Conservation (phyloP, 2,329 filamentous ascomycete genomes). For the Aspergillus carbonarius region DNA sequence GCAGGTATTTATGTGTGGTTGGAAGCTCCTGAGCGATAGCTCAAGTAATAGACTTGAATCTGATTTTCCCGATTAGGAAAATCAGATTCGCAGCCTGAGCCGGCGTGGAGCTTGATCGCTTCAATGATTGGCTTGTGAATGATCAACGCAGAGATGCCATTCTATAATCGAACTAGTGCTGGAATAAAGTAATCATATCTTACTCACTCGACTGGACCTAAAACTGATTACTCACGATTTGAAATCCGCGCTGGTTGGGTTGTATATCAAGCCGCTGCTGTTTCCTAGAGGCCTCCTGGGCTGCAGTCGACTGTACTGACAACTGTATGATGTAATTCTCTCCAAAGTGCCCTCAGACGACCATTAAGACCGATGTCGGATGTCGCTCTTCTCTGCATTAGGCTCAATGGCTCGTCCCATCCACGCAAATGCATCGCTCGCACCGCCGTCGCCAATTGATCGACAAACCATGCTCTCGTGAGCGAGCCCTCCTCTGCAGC, state of each 20-base stretch:
- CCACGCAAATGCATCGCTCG: conserved; percentile 2
- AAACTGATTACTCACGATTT: background rate
- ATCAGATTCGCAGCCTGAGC: conserved; percentile 1
- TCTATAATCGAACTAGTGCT: too few species aligned
- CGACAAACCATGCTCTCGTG: conserved; percentile 6
- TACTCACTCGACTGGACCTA: too few species aligned
- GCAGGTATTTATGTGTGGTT: too few species aligned
- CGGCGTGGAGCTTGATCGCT: background rate
- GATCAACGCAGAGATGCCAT: too few species aligned
- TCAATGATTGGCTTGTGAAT: background rate
- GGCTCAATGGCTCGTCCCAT: conserved; percentile 1
- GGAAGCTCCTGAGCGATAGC: background rate
- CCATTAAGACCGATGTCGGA: background rate
- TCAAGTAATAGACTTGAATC: background rate
- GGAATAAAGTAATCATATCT: too few species aligned
- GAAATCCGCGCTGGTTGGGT: background rate
- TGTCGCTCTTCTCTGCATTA: background rate
- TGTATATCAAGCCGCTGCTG: background rate
- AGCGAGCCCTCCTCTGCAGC: background rate
- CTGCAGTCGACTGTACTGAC: background rate
- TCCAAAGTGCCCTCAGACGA: background rate
- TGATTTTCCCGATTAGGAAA: conserved; percentile 11
- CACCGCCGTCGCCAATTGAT: background rate
- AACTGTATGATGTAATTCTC: background rate
- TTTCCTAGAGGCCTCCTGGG: background rate